Conservation (phyloP, 176 grass and related monocot genomes). For the Stipa capillata region DNA sequence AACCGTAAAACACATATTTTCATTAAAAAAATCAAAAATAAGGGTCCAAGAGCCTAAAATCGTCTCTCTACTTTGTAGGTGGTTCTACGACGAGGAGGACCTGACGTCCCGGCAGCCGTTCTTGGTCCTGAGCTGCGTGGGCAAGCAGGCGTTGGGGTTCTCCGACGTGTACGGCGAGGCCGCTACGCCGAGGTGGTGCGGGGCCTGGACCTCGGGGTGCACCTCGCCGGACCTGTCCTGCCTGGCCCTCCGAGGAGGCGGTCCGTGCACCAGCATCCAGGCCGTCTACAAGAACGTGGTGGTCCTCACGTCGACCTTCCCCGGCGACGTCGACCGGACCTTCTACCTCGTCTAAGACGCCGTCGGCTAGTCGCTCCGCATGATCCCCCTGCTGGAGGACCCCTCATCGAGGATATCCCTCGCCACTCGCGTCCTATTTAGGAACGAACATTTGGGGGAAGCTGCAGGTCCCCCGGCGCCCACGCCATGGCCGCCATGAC, state of each 20-base stretch:
- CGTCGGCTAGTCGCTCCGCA: not conserved
- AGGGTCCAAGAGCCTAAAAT: too few species aligned
- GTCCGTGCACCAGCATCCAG: not conserved
- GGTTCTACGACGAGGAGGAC: not conserved
- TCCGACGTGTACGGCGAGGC: not conserved
- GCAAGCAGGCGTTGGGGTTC: not conserved
- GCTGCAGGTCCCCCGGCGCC: too few species aligned
- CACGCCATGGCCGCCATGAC: too few species aligned
- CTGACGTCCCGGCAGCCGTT: not conserved
- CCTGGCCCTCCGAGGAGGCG: not conserved
- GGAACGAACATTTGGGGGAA: too few species aligned
- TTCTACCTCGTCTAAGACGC: not conserved
- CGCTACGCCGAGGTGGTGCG: not conserved
- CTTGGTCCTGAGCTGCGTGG: not conserved
- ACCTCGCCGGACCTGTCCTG: not conserved
- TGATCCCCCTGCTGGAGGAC: not conserved
- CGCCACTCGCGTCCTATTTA: not conserved
- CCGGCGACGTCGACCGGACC: not conserved
- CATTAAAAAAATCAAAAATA: too few species aligned
- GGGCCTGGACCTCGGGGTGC: not conserved
- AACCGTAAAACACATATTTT: too few species aligned
- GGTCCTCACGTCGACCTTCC: not conserved
- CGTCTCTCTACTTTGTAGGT: too few species aligned
- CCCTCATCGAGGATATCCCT: not conserved
- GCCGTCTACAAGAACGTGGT: not conserved